Percentiles rank a stretch among this genome's conserved stretches.
phyloP scores from a whole-genome alignment of 2,329 filamentous ascomycete species.

The Aspergillus vadensis region DNA sequence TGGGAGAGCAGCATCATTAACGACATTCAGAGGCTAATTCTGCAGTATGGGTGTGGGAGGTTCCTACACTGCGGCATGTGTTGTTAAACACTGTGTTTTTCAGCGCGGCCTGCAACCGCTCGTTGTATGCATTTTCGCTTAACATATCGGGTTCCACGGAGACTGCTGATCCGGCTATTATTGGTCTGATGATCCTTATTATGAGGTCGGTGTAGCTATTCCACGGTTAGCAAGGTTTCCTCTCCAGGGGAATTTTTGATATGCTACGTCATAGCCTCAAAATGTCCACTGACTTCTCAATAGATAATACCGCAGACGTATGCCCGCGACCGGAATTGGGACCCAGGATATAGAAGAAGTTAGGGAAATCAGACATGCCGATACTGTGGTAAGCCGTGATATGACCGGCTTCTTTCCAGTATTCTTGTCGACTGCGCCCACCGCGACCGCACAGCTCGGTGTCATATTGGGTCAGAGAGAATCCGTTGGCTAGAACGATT shows the following conservation, averaged over 20 bases:
- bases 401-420: constrained; percentile 20
- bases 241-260: no score
- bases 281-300: constrained; percentile 15
- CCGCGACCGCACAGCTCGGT: constrained; percentile 18
- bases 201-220: constrained; percentile 19
- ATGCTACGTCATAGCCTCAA: no score
- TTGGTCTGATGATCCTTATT: constrained; percentile 13
- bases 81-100: constrained; percentile 16
- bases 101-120: constrained; percentile 9
- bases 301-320: constrained; percentile 19
- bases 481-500: constrained; percentile 14
- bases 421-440: constrained; percentile 15
- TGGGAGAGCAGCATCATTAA: no score
- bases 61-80: constrained; percentile 17
- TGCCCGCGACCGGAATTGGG: constrained; percentile 20
- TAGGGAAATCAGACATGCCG: constrained; percentile 25
- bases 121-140: constrained; percentile 17
- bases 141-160: constrained; percentile 18
- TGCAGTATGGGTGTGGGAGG: no score
- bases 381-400: constrained; percentile 23
- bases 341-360: constrained; percentile 26
- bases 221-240: background rate
- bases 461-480: constrained; percentile 23
- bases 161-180: constrained; percentile 6
- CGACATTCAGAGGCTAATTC: no score